Conservation (phyloP, 2,329 filamentous ascomycete genomes). For the Akanthomyces uredinophilus region DNA sequence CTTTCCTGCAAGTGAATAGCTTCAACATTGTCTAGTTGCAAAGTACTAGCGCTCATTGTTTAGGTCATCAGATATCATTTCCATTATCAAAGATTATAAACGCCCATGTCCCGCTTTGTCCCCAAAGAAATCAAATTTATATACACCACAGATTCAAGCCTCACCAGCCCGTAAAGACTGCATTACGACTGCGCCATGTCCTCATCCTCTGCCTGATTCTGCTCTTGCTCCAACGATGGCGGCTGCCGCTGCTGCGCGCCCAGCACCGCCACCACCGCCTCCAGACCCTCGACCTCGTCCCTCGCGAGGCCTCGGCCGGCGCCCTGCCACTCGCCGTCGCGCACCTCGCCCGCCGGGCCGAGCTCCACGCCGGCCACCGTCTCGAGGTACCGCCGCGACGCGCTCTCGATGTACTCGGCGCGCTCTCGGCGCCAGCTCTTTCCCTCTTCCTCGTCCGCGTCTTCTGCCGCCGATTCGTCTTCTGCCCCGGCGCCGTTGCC, state of each 20-base stretch:
- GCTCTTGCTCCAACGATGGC: not conserved
- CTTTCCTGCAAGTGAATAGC: not conserved
- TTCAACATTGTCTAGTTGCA: not conserved
- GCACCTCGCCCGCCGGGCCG: slow-evolving; percentile 54
- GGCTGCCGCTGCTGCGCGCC: not conserved
- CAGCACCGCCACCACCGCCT: slow-evolving; percentile 30
- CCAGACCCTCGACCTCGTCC: slow-evolving; percentile 54
- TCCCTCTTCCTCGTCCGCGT: slow-evolving; percentile 27
- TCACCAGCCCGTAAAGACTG: too few species aligned
- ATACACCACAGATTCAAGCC: not conserved
- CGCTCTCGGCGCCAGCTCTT: slow-evolving; percentile 65
- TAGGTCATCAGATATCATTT: not conserved
- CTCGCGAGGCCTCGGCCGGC: slow-evolving; percentile 44
- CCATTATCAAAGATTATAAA: not conserved
- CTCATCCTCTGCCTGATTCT: slow-evolving; percentile 7
- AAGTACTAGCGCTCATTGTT: not conserved
- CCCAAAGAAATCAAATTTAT: not conserved
- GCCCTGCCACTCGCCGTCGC: slow-evolving; percentile 60
- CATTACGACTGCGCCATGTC: slow-evolving; percentile 15
- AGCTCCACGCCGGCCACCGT: slow-evolving; percentile 61
- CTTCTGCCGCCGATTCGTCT: slow-evolving; percentile 26
- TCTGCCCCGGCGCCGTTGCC: slow-evolving; percentile 16
- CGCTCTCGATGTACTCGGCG: slow-evolving; percentile 75
- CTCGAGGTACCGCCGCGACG: slow-evolving; percentile 73
- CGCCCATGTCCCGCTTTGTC: slow-evolving; percentile 4